phyloP scores from a whole-genome alignment of 495 filamentous ascomycete species.

The Sabuloglossum arenarium region DNA sequence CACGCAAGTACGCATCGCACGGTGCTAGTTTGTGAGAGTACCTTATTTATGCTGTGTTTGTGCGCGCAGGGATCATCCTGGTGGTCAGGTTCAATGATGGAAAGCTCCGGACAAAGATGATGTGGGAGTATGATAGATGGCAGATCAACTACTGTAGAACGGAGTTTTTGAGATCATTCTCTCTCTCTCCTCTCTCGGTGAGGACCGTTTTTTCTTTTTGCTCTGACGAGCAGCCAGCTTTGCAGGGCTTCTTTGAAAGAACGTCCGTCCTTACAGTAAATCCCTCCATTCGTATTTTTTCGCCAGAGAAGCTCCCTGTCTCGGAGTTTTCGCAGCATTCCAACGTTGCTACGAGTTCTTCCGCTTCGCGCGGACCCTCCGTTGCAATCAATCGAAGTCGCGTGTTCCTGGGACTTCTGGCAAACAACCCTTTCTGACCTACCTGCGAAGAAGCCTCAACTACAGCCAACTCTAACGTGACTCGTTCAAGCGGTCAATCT shows the following conservation, averaged over 20 bases:
- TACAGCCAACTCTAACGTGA: background rate
- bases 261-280: too few species aligned
- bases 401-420: background rate
- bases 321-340: background rate
- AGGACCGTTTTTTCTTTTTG: background rate
- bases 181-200: too few species aligned
- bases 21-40: too few species aligned
- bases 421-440: background rate
- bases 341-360: background rate
- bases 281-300: background rate
- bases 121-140: background rate
- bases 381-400: background rate
- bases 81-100: background rate
- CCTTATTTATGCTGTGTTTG: background rate
- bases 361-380: background rate
- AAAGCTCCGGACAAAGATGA: background rate
- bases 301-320: background rate
- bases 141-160: background rate
- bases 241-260: too few species aligned
- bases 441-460: background rate
- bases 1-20: too few species aligned
- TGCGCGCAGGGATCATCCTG: background rate
- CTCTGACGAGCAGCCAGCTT: background rate
- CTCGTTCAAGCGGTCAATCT: background rate
- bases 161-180: background rate